Evolutionary conservation across 108 stramenopile genomes (phyloP), one percentile per base, ranked within the genome.

Genomic region (Fragilariopsis cylindrus): DNA sequence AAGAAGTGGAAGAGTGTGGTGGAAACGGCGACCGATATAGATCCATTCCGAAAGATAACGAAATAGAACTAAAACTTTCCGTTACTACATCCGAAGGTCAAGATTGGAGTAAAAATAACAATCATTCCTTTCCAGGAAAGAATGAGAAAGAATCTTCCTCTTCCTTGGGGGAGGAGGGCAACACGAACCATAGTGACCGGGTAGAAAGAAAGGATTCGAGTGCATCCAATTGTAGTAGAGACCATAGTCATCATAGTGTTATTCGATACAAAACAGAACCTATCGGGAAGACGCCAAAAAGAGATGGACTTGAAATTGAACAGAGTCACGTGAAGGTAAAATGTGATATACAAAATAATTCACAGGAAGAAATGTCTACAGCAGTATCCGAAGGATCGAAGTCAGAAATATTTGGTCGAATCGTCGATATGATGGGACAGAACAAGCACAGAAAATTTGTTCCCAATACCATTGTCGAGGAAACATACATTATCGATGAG

Each of bases 401-500:
- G 49, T 39, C 48, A 4, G 40, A 68, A 39, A 13, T 68, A 9
- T 68, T 68, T 40, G 66, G 48, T 40, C 66, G 49, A 8, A 44
- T 68, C 8, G 48, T 68, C 18, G 66, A 68, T 19, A 49, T 19
- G 9, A 49, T 19, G 5, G 62, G 62, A 43, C 5, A n/a, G 12
- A 50, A 50, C 16, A 68, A 68, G 16, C 48, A 44, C 39, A 68
- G 50, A 39, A 7, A 47, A 47, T 50, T 68, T 12, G 50, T 68
- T 19, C 66, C 66, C n/a, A 68, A 68, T 40, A 40, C 66, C 7
- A 48, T 68, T 40, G 66, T 68, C n/a, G 66, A 68, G 66, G 66
- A 68, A 68, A 68, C 47, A 48, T 68, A 48, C n/a, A 5, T 68
- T n/a, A 48, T 68, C 21, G 30, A 49, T 4, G 45, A 49, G 4